phyloP scores from a whole-genome alignment of 257 asterid genomes.

The Plantago elongata region DNA sequence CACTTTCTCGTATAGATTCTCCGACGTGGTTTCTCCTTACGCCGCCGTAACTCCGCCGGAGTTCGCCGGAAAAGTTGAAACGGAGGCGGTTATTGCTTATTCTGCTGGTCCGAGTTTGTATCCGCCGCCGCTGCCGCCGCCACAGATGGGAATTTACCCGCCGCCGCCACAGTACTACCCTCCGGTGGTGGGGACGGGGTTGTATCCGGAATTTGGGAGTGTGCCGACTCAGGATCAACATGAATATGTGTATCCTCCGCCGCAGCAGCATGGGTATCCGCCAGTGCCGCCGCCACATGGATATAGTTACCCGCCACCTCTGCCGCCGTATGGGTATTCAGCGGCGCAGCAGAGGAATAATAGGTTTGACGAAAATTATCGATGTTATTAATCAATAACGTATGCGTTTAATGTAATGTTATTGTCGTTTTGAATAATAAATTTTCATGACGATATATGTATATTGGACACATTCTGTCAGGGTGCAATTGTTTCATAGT shows the following conservation, averaged over 20 bases:
- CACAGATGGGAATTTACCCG: neutral
- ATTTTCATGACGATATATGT: too few species aligned
- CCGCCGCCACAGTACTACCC: neutral
- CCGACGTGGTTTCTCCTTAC: constrained; percentile 26
- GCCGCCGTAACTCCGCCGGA: neutral
- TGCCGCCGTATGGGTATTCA: neutral
- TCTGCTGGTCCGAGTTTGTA: constrained; percentile 50
- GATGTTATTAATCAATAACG: too few species aligned
- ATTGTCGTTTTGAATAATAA: too few species aligned
- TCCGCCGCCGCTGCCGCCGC: neutral
- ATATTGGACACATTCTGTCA: too few species aligned
- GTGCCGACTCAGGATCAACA: neutral
- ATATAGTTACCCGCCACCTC: neutral
- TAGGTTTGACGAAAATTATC: too few species aligned
- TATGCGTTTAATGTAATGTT: too few species aligned
- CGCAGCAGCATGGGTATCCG: neutral
- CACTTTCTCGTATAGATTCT: constrained; percentile 50
- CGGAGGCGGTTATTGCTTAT: constrained; percentile 39
- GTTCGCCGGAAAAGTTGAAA: constrained; percentile 19
- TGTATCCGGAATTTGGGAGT: neutral
- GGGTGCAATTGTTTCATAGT: too few species aligned
- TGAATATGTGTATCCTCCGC: neutral
- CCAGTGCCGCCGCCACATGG: neutral
- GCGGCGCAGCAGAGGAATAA: too few species aligned
- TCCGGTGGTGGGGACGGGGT: neutral